Base-by-base conservation (phyloP, 2,329 filamentous ascomycete genomes). In the Aspergillus pseudonomiae region DNA sequence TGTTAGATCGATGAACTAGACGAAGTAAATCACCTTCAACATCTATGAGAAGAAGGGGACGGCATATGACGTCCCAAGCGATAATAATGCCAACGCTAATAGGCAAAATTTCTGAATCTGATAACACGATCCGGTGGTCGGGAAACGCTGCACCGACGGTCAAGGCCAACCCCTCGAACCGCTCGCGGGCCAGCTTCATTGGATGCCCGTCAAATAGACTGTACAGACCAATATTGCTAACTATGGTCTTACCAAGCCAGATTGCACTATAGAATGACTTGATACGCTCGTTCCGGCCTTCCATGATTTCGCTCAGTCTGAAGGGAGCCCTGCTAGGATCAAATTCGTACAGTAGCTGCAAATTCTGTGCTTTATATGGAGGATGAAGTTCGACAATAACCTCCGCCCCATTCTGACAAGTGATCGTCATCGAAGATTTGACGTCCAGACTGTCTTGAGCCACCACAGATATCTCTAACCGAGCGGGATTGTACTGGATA, bases 221-320 rank as follows among this genome's bases (percentile, higher is more conserved):
- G 34, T 91, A 84, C 21, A 91, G 88, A 71, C 96, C 53, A 9
- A 48, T 88, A 59, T 94, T 89, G 60, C 94, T 88, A 54, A 94
- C 84, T 32, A 83, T 78, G 69, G 96, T 92, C 59, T 93, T 84
- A 39, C 92, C 94, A 71, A 98, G 97, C 94, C 94, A 98, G 66
- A 95, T 89, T 70, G 88, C 88, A 88, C 94, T 97, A 84, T 98
- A 98, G 77, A 98, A 98, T 78, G 95, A 91, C 84, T 97, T 97
- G 84, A 97, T 97, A 66, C 92, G 90, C 75, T 97, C 93, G 76
- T 97, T 98, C 72, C 95, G 92, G 54, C 87, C 88, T 26, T 93
- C 86, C 93, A 97, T 98, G 65, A 97, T 89, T 79, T 98, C 94
- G 63, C 89, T 90, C 67, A 98, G 95, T 19, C 93, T 92, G 21